Percentiles rank a stretch among this genome's conserved stretches.
Evolutionary conservation across 805 yeast genomes (phyloP).

Genomic region (Saturnispora silvae): DNA sequence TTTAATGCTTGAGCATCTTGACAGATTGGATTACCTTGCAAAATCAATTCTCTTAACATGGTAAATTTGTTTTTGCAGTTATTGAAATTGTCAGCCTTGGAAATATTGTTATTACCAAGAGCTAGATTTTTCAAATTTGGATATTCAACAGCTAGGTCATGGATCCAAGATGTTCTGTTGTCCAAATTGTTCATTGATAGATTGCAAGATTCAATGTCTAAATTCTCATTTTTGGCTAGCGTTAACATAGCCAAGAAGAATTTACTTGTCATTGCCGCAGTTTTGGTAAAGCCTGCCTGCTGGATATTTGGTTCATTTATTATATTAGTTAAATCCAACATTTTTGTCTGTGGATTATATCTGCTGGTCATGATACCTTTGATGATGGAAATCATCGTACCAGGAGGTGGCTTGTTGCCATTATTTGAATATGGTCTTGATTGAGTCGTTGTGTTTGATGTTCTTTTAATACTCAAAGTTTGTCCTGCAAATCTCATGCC

Average conservation of each 20-base stretch:
- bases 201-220: slow-evolving; percentile 62
- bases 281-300: slow-evolving; percentile 49
- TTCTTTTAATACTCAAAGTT: slow-evolving; percentile 39
- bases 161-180: slow-evolving; percentile 38
- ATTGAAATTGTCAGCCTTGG: slow-evolving; percentile 50
- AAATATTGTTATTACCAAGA: slow-evolving; percentile 62
- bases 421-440: no score
- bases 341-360: slow-evolving; percentile 50
- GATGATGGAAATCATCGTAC: slow-evolving; percentile 48
- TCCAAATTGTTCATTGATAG: slow-evolving; percentile 62
- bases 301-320: slow-evolving; percentile 50
- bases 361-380: slow-evolving; percentile 52
- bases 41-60: slow-evolving; percentile 62
- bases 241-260: slow-evolving; percentile 86
- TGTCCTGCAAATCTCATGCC: slow-evolving; percentile 82
- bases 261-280: slow-evolving; percentile 43
- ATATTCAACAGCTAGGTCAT: slow-evolving; percentile 59
- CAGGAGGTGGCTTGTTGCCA: no score
- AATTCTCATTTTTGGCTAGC: slow-evolving; percentile 44
- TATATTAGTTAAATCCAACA: slow-evolving; percentile 62
- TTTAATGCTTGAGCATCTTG: slow-evolving; percentile 32
- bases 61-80: slow-evolving; percentile 70
- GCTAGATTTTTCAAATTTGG: slow-evolving; percentile 75
- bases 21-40: slow-evolving; percentile 69
- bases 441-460: slow-evolving; percentile 22